These are phyloP conservation scores for Ceratobasidium theobromae DNA, from an alignment of 1,284 basidiomycete genomes.

Conservation along the genomic window DNA sequence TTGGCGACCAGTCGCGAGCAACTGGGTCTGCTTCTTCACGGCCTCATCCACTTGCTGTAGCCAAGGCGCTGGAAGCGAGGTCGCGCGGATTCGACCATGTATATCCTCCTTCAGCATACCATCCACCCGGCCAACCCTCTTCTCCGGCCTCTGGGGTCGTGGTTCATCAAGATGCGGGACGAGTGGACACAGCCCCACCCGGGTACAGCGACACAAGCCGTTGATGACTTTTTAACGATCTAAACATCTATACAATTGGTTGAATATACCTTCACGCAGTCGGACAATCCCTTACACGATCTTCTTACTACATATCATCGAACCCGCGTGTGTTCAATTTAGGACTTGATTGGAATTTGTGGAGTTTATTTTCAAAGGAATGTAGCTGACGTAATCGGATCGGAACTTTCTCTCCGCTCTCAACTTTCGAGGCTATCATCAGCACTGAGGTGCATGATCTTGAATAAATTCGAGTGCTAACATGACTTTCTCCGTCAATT, in stretches of 20 bases:
- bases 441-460: no score
- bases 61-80: conserved; percentile 19
- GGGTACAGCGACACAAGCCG: background rate
- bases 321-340: no score
- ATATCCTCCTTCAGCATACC: conserved; percentile 25
- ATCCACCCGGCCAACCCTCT: conserved; percentile 1
- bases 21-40: background rate
- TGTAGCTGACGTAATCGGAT: background rate
- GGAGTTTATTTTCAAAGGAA: background rate
- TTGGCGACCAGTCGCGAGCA: conserved; percentile 6
- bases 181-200: conserved; percentile 5
- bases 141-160: conserved; percentile 1
- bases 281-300: no score
- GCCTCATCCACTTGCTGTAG: background rate
- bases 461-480: no score
- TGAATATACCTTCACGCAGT: no score
- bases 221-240: background rate
- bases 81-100: conserved; percentile 6
- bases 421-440: background rate
- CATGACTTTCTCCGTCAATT: no score
- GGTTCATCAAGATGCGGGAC: conserved; percentile 24
- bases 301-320: no score
- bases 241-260: no score
- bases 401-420: background rate
- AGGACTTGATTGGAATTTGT: background rate